Evolutionary conservation across 2,329 filamentous ascomycete species (phyloP).

Genomic region (Neodidymelliopsis sp.): DNA sequence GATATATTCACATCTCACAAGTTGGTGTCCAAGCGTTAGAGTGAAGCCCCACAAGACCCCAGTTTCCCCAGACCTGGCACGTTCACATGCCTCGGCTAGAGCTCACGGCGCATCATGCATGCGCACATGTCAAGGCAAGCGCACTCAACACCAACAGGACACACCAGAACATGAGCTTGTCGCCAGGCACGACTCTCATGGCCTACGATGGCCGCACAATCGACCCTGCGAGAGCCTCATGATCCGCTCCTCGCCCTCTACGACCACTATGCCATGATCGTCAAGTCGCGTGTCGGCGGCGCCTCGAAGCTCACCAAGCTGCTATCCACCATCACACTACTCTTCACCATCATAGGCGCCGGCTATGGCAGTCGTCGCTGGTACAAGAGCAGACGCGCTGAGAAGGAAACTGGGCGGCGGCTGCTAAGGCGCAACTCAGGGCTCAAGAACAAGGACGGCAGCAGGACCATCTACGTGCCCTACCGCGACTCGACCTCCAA

Average conservation of each 20-base stretch:
- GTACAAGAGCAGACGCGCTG: slow-evolving; percentile 76
- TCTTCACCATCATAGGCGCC: slow-evolving; percentile 78
- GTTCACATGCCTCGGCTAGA: slow-evolving; percentile 39
- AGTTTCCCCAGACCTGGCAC: slow-evolving; percentile 26
- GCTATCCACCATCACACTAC: slow-evolving; percentile 76
- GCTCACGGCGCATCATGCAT: slow-evolving; percentile 15
- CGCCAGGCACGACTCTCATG: slow-evolving; percentile 33
- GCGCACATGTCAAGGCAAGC: slow-evolving; percentile 24
- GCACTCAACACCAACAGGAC: slow-evolving; percentile 8
- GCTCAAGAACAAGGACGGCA: slow-evolving; percentile 91
- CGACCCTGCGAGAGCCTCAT: slow-evolving; percentile 68
- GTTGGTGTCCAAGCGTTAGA: neutral
- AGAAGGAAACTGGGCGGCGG: slow-evolving; percentile 82
- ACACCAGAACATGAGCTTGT: slow-evolving; percentile 34
- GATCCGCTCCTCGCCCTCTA: slow-evolving; percentile 57
- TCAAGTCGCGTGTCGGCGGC: slow-evolving; percentile 62
- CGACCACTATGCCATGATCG: slow-evolving; percentile 56
- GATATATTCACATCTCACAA: neutral
- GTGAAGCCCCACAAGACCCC: slow-evolving; percentile 16
- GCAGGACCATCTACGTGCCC: slow-evolving; percentile 92
- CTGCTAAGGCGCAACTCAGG: slow-evolving; percentile 92
- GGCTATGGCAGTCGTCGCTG: slow-evolving; percentile 81
- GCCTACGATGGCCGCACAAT: slow-evolving; percentile 80
- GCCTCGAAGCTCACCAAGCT: slow-evolving; percentile 77
- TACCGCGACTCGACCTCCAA: slow-evolving; percentile 88